Percentiles rank a stretch among this genome's conserved stretches.
Conservation (phyloP, 2,329 filamentous ascomycete species). For the Diplodia corticola region DNA sequence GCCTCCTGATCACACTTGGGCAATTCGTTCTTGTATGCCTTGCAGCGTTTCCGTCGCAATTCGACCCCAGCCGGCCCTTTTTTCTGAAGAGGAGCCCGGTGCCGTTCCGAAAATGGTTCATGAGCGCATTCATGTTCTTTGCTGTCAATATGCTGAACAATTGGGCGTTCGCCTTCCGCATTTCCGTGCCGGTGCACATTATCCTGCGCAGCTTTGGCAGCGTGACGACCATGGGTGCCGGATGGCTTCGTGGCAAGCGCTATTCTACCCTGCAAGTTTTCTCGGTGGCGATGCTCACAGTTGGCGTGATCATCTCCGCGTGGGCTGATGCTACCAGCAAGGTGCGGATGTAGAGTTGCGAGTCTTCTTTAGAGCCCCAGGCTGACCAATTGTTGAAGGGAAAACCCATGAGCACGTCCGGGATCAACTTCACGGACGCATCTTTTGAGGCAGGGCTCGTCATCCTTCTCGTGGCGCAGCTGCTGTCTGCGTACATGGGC, state of each 20-base stretch:
- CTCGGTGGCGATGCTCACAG: conserved; percentile 78
- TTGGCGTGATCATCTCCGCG: conserved; percentile 83
- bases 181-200: conserved; percentile 95
- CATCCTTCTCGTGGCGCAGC: conserved; percentile 83
- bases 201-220: conserved; percentile 93
- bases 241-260: conserved; percentile 79
- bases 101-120: conserved; percentile 78
- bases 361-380: neutral
- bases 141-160: conserved; percentile 96
- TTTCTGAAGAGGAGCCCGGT: conserved; percentile 77
- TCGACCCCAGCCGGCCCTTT: conserved; percentile 60
- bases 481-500: conserved; percentile 91
- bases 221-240: conserved; percentile 92
- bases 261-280: conserved; percentile 79
- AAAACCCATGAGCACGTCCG: conserved; percentile 45
- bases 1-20: conserved; percentile 60
- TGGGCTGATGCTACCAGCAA: conserved; percentile 87
- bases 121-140: conserved; percentile 90
- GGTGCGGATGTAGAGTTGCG: conserved; percentile 48
- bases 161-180: conserved; percentile 94
- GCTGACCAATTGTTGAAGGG: conserved; percentile 34
- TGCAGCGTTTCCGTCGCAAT: conserved; percentile 48
- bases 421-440: conserved; percentile 40
- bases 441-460: conserved; percentile 69
- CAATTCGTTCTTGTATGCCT: conserved; percentile 65